Base-by-base conservation (phyloP, 108 stramenopile genomes). In the Nannochloropsis oceanica region DNA sequence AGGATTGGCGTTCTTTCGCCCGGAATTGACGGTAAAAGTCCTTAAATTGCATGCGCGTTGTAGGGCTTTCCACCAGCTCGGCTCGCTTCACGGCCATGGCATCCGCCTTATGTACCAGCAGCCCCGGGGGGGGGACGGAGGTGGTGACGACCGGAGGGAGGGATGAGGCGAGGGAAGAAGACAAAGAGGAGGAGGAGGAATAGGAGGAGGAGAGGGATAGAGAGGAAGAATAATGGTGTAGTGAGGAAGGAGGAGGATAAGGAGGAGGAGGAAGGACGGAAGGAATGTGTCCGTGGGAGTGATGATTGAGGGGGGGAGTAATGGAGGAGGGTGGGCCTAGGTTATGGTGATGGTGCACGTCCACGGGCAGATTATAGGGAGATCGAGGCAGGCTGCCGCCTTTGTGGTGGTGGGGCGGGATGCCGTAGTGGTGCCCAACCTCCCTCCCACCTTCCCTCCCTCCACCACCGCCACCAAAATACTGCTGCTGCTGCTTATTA, bases 21-120 rank as follows among this genome's bases (percentile, higher is more conserved):
- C 86, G 83, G 79, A 87, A 87, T 26, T 82, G 43, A 22, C 86
- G 86, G 86, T 87, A 87, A 26, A 87, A 87, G 26, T 87, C 86
- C 83, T 87, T 87, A 27, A 87, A 87, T 2, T 82, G 79, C 14
- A 87, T 59, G 12, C 86, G 82, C n/a, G 86, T 87, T 13, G 86
- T 87, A 1, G 86, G 86, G 12, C 79, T 80, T 82, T 87, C 86
- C 83, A 83, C 86, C 27, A 87, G 86, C 86, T 87, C 86, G 44
- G 86, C 86, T 43, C 86, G 43, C 83, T 87, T 87, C 79, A 86
- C 46, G 24, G 80, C 80, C 46, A 43, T 82, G 50, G 81, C 86
- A 43, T 86, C 86, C 50, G 83, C 43, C 26, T 81, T 26, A 79
- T 2, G 43, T 43, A n/a, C 79, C 80, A 25, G 44, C 27, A 25